Evolutionary conservation across 2,329 filamentous ascomycete species (phyloP).

Genomic region (Camillea tinctor): DNA sequence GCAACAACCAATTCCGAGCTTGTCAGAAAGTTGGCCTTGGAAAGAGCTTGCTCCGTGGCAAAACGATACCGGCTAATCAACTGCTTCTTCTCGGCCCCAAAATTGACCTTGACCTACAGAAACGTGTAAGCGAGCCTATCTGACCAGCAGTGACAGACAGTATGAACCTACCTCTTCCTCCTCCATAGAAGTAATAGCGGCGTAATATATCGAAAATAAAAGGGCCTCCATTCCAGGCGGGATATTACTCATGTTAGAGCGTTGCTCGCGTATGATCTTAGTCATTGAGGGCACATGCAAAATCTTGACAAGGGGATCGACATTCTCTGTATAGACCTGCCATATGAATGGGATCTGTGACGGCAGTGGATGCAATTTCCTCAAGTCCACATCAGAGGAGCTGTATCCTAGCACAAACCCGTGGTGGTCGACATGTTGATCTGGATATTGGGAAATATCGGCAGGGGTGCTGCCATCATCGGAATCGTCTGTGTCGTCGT

Average conservation of each 20-base stretch:
- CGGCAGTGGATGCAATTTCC: conserved; percentile 62
- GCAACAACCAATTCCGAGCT: conserved; percentile 58
- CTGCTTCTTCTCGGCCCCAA: conserved; percentile 46
- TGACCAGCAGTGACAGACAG: neutral
- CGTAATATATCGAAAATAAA: conserved; percentile 62
- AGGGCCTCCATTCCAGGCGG: conserved; percentile 58
- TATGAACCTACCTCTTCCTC: conserved; percentile 53
- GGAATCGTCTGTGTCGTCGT: conserved; percentile 57
- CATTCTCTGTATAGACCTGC: conserved; percentile 70
- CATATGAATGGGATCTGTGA: conserved; percentile 67
- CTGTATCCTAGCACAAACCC: conserved; percentile 72
- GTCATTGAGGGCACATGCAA: conserved; percentile 68
- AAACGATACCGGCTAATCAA: conserved; percentile 50
- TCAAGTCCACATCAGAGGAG: conserved; percentile 66
- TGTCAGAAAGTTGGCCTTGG: conserved; percentile 60
- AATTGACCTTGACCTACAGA: conserved; percentile 49
- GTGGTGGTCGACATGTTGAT: conserved; percentile 56
- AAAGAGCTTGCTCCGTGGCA: conserved; percentile 58
- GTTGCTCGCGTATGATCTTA: conserved; percentile 58
- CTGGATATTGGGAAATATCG: conserved; percentile 35
- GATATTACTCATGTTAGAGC: conserved; percentile 58
- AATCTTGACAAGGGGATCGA: conserved; percentile 71
- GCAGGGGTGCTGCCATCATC: conserved; percentile 57
- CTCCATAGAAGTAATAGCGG: conserved; percentile 57
- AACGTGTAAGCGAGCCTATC: conserved; percentile 8